Percentiles rank a stretch among this genome's conserved stretches.
These are phyloP conservation scores for Leccinum arenicola DNA, from an alignment of 768 basidiomycete genomes.

Conservation along the genomic window DNA sequence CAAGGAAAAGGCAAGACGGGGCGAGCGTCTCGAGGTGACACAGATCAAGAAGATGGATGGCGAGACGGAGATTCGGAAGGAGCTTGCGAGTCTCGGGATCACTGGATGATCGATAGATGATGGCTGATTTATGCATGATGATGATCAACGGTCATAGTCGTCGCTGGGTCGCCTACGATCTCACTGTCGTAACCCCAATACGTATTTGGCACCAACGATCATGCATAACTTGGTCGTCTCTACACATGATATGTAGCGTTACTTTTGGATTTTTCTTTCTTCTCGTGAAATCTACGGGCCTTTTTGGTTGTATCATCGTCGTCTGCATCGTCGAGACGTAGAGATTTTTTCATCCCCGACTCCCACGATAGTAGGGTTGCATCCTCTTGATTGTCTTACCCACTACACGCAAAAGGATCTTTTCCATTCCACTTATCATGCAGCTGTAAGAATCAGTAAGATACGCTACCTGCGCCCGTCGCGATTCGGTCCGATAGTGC, in stretches of 20 bases:
- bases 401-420: too few relatives aligned
- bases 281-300: constrained; percentile 8
- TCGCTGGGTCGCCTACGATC: not conserved
- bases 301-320: not conserved
- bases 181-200: not conserved
- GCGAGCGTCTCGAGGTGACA: constrained; percentile 90
- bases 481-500: too few relatives aligned
- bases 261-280: not conserved
- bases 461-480: too few relatives aligned
- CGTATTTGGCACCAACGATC: not conserved
- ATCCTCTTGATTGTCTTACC: too few relatives aligned
- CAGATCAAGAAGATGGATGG: constrained; percentile 97
- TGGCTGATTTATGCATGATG: not conserved
- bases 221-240: not conserved
- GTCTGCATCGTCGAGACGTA: too few relatives aligned
- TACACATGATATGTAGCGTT: not conserved
- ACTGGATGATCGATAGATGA: constrained; percentile 12
- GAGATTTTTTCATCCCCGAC: too few relatives aligned
- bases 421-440: too few relatives aligned
- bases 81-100: constrained; percentile 50
- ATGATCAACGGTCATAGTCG: not conserved
- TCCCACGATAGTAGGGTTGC: too few relatives aligned
- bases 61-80: constrained; percentile 79
- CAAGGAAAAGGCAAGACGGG: constrained; percentile 86
- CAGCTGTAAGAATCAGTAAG: too few relatives aligned